Base-by-base conservation (phyloP, 495 filamentous ascomycete species). In the Penicillium canescens region DNA sequence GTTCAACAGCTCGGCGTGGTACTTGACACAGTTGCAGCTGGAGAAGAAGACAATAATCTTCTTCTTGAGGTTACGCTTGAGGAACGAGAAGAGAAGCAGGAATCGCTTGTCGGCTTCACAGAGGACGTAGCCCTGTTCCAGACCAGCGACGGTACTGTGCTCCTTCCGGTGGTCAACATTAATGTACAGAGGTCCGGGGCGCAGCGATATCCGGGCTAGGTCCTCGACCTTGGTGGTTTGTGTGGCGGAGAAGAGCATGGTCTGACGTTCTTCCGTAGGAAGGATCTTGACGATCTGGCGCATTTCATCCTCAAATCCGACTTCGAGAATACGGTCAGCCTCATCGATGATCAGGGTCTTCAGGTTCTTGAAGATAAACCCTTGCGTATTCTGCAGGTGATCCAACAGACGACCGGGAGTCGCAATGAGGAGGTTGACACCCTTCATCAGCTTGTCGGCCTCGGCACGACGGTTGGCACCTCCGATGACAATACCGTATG, bases 171-270 rank as follows among this genome's bases (percentile, higher is more conserved):
- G 75, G 68, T 95, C 91, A 37, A 96, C 92, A 63, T 97, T 96
- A 76, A 97, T 96, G 66, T 98, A 98, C 7, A 98, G 78, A 1
- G 94, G 94, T 4, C 95, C 92, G 2, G 93, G 87, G 28, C 89
- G 82, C 24, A 98, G 82, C 4, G 94, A 98, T 65, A 98, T 96
- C 37, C 94, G 81, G 6, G 94, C 94, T 21, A 98, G 74, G 69
- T 98, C 94, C 68, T 98, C 93, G 56, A 98, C 95, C 70, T 98
- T 98, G 43, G 95, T 98, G 3, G 95, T 98, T 66, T 98, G 94
- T 1, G 94, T 98, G 9, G 94, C 94, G 20, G 91, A 96, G 79
- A 98, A 98, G 10, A 98, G 84, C 86, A 95, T 92, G 0, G 94
- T 98, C 66, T 98, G 94, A 36, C 95, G 79, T 51, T 93, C 88